These are phyloP conservation scores for Dryadomyces quercus-mongolicae DNA, from an alignment of 2,329 filamentous ascomycete genomes.

Conservation along the genomic window DNA sequence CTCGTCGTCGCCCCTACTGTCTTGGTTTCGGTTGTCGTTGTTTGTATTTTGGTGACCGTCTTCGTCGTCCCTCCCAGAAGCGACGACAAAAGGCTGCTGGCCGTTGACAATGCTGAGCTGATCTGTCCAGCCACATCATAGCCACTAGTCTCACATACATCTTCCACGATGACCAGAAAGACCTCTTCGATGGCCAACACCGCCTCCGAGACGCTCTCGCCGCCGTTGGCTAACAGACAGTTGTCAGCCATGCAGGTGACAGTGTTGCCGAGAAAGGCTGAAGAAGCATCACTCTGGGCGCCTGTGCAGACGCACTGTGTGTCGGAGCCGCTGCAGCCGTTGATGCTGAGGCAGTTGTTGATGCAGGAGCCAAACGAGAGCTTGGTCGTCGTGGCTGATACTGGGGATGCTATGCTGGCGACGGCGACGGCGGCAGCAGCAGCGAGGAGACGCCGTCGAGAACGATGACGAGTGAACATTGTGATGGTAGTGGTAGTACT, in stretches of 20 bases:
- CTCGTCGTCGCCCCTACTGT: not conserved
- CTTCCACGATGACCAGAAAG: constrained; percentile 8
- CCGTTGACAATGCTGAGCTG: constrained; percentile 7
- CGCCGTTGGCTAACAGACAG: constrained; percentile 6
- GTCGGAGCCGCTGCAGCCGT: constrained; percentile 8
- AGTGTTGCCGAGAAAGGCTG: constrained; percentile 8
- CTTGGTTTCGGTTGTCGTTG: not conserved
- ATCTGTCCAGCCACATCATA: constrained; percentile 5
- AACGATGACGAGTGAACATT: too few relatives aligned
- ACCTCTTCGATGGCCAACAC: constrained; percentile 5
- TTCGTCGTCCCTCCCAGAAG: not conserved
- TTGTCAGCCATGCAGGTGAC: constrained; percentile 9
- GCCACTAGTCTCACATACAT: constrained; percentile 5
- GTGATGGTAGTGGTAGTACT: too few relatives aligned
- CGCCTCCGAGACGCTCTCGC: not conserved
- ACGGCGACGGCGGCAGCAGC: not conserved
- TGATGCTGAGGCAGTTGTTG: constrained; percentile 7
- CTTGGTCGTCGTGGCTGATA: not conserved
- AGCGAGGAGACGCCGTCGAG: not conserved
- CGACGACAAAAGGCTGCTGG: constrained; percentile 7
- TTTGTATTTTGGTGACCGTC: not conserved
- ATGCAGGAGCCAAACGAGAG: constrained; percentile 10
- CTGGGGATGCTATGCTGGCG: not conserved
- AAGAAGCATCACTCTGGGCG: not conserved
- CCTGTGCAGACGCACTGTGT: constrained; percentile 10